A percentile compares a stretch with the other conserved stretches of the same genome.
These are phyloP conservation scores for Pichia sp. DNA, from an alignment of 1,139 yeast species.

Conservation along the genomic window DNA sequence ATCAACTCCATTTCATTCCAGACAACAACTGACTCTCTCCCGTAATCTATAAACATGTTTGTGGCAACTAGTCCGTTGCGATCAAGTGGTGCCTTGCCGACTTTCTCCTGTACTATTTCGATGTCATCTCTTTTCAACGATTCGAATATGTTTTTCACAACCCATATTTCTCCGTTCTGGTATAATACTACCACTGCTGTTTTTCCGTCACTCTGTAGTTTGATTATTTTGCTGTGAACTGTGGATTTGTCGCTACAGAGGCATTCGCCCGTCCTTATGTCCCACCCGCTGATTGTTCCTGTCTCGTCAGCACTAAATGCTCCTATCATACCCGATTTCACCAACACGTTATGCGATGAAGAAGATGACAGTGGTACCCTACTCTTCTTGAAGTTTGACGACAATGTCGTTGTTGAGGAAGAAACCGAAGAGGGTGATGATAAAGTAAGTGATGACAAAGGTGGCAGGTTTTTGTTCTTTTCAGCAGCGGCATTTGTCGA, in stretches of 20 bases:
- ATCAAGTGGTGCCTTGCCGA: constrained; percentile 15
- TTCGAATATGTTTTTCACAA: constrained; percentile 22
- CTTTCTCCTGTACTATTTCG: constrained; percentile 11
- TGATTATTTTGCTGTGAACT: constrained; percentile 19
- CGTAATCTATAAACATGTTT: constrained; percentile 48
- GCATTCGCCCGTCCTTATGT: constrained; percentile 23
- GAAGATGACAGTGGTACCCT: background rate
- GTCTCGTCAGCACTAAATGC: constrained; percentile 41
- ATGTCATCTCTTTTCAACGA: constrained; percentile 9
- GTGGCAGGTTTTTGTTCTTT: background rate
- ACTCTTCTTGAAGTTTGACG: background rate
- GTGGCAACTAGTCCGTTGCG: background rate
- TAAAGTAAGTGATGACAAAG: background rate
- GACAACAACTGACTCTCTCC: constrained; percentile 41
- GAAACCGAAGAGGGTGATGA: constrained; percentile 3
- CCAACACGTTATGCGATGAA: constrained; percentile 20
- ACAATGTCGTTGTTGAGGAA: background rate
- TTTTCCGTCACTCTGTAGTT: constrained; percentile 30
- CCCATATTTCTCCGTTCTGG: constrained; percentile 23
- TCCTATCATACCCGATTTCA: constrained; percentile 30
- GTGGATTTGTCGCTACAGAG: constrained; percentile 9
- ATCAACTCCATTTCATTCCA: constrained; percentile 32
- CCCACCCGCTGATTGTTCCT: constrained; percentile 40
- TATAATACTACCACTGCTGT: constrained; percentile 23
- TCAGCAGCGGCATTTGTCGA: constrained; percentile 4